Evolutionary conservation across 2,329 filamentous ascomycete species (phyloP).

Genomic region (Metarhizium anisopliae): DNA sequence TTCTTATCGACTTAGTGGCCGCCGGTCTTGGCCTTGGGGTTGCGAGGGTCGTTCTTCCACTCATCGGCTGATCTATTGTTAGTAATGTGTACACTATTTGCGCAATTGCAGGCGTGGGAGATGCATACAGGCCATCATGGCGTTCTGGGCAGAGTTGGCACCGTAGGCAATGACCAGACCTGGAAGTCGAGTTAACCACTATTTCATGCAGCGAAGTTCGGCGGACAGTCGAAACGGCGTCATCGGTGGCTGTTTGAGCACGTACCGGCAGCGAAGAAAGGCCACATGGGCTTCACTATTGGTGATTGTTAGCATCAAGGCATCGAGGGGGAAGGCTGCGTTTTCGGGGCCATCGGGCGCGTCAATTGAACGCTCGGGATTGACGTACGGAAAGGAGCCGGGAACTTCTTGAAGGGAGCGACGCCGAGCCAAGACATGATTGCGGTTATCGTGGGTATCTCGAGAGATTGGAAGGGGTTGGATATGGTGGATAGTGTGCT

Average conservation of each 20-base stretch:
- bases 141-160: constrained; percentile 73
- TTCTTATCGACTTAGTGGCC: constrained; percentile 31
- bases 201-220: not conserved
- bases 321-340: constrained; percentile 1
- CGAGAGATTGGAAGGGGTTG: constrained; percentile 22
- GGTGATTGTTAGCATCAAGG: constrained; percentile 11
- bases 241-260: constrained; percentile 16
- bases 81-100: constrained; percentile 9
- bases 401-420: constrained; percentile 67
- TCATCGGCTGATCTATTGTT: constrained; percentile 59
- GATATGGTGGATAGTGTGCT: constrained; percentile 1
- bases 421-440: constrained; percentile 68
- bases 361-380: constrained; percentile 18
- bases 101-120: not conserved
- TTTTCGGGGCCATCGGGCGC: not conserved
- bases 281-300: constrained; percentile 80
- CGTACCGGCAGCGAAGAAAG: constrained; percentile 93
- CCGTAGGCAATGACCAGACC: constrained; percentile 84
- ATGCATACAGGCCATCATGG: constrained; percentile 64
- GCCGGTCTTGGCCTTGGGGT: constrained; percentile 51
- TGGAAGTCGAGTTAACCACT: constrained; percentile 26
- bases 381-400: constrained; percentile 65
- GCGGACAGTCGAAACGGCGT: not conserved
- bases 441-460: constrained; percentile 31
- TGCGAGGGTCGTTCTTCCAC: constrained; percentile 95